Evolutionary conservation across 75 land plant species (phyloP), one percentile per base, ranked within the genome.

Genomic region (Chamaecyparis obtusa): DNA sequence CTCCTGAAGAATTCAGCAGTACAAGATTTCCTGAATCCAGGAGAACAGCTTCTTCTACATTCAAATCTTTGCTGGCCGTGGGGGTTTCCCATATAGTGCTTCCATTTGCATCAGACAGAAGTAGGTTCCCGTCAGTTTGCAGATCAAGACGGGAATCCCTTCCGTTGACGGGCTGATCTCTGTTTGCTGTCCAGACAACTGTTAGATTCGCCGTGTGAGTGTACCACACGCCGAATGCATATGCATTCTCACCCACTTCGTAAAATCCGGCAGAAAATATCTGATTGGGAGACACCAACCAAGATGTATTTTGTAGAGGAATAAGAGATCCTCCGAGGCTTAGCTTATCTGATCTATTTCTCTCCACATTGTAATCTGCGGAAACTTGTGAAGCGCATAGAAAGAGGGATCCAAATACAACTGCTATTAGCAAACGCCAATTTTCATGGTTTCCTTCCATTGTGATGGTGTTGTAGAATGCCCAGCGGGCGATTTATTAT

Each of bases 81-180:
- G 74, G 54, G 79, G 89, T 86, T 8, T 81, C 43, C 90, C 89
- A 88, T 9, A 35, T 86, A 46, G 24, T 33, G 39, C 48, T 36
- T 15, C 87, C 88, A 87, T 84, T 35, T 33, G 30, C 37, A 27
- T 84, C 87, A n/a, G 30, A 33, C 16, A 51, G 16, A 13, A 51
- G 55, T 14, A 51, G 55, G 55, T 51, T 51, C 0, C 55, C 55
- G 16, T 51, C 16, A 51, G 55, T 51, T 51, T 51, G 55, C 55
- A 51, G 55, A 13, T 51, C 3, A 14, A 51, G 55, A 51, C 55
- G 55, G 55, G 55, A 51, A 14, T 51, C 55, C 55, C 55, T 51
- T 39, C 19, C 33, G 39, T 15, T 3, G 27, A 78, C 81, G 19
- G 81, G 81, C 8, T 37, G 81, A 7, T 78, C 81, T 37, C 81